Conservation (phyloP, 257 asterid species). For the Penstemon davidsonii region DNA sequence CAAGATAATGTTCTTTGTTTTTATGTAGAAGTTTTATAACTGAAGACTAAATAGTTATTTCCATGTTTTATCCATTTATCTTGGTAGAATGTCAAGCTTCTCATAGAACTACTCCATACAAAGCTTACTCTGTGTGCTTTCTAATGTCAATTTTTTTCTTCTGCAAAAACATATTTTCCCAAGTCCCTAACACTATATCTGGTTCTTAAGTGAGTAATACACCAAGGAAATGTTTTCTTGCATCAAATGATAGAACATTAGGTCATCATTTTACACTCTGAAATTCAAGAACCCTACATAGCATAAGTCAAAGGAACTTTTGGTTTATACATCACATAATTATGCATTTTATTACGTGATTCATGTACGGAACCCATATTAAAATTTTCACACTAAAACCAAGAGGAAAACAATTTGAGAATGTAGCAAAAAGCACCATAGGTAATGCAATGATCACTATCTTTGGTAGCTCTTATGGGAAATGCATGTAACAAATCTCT, state of each 20-base stretch:
- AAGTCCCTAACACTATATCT: background rate
- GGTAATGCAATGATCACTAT: background rate
- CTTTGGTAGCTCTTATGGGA: background rate
- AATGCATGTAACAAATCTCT: background rate
- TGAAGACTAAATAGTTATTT: no score
- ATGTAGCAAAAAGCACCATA: background rate
- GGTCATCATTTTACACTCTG: no score
- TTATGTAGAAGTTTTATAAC: no score
- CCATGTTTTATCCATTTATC: no score
- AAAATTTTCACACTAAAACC: background rate
- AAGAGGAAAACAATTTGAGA: conserved; percentile 1
- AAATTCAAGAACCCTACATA: no score
- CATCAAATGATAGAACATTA: no score
- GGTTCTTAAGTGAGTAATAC: no score
- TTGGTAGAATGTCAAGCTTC: background rate
- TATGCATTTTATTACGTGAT: background rate
- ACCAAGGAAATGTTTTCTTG: no score
- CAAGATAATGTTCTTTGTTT: no score
- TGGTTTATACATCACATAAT: background rate
- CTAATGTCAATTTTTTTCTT: background rate
- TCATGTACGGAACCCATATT: background rate
- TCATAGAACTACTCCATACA: background rate
- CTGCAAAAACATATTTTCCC: background rate
- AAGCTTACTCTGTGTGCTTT: background rate
- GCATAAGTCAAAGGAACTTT: no score